Conservation (phyloP, 2,329 filamentous ascomycete species). For the Arachnomyces sp. region DNA sequence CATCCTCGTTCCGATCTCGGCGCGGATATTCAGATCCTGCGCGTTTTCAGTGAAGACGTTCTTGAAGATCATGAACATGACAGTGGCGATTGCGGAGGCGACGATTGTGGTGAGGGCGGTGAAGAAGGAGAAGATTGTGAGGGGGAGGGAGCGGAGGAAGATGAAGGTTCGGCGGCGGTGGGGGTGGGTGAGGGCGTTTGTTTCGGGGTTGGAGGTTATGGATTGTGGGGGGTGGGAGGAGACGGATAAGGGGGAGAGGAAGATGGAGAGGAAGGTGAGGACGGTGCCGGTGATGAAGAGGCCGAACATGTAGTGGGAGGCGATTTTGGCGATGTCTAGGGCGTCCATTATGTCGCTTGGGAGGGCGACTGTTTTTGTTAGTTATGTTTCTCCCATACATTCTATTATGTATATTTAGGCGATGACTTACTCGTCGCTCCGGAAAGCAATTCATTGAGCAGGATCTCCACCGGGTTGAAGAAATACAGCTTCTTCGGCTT, state of each 20-base stretch:
- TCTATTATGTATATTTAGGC: not conserved
- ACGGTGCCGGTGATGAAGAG: constrained; percentile 69
- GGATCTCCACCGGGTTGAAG: constrained; percentile 82
- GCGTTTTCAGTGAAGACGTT: constrained; percentile 63
- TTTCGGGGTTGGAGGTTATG: constrained; percentile 21
- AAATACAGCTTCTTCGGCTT: constrained; percentile 65
- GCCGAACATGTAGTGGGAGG: constrained; percentile 80
- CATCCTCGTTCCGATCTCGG: constrained; percentile 64
- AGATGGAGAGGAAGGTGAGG: constrained; percentile 65
- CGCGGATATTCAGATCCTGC: constrained; percentile 67
- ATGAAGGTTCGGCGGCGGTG: constrained; percentile 32
- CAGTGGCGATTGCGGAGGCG: constrained; percentile 68
- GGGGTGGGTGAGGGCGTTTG: constrained; percentile 21
- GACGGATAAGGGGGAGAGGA: constrained; percentile 50
- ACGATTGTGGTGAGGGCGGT: constrained; percentile 60
- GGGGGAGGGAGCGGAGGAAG: constrained; percentile 51
- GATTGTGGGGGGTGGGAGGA: constrained; percentile 32
- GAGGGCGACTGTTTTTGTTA: constrained; percentile 53
- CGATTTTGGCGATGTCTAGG: constrained; percentile 64
- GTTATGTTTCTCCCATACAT: too few relatives aligned
- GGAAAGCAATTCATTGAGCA: constrained; percentile 70
- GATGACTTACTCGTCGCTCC: constrained; percentile 61
- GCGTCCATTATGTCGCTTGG: constrained; percentile 66
- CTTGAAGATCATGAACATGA: constrained; percentile 74
- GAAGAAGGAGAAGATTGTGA: constrained; percentile 61